Base-by-base conservation (phyloP, 176 grass and related monocot species). In the Dendrocalamus sinicus region DNA sequence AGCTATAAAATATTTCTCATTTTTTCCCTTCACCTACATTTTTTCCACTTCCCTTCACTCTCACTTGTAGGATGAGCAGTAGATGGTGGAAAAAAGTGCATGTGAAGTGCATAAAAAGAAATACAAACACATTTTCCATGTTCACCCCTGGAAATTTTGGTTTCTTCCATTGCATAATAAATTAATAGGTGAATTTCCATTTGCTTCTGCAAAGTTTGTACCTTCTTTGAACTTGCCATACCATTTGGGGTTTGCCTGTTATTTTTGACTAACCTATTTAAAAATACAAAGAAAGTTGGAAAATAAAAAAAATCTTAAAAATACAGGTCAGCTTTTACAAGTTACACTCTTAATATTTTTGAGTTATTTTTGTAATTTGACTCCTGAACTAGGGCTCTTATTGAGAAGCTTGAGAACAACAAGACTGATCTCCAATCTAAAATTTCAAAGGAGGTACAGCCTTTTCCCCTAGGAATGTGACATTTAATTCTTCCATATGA, bases 401-500 rank as follows among this genome's bases (percentile, higher is more conserved):
- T 94, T 90, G 86, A 92, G 81, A 94, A 85, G 76, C 94, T 96
- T 84, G 92, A 94, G 79, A 90, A 53, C 76, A 86, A 35, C 71
- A 99, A 96, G 79, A 84, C 78, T 73, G 90, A 99, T 84, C 90
- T 99, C 76, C 86, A 99, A 83, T 86, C 79, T 43, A 96, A 96
- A 94, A 82, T 96, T 84, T 69, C 81, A 60, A 92, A 94, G 58
- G 96, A 99, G 90, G 96, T 99, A 84, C 51, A 70, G 0, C 19
- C 51, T 70, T 87, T 84, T 81, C 59, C 82, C 63, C 35, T 39
- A 80, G 50, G 69, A 26, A 78, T 69, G 23, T 77, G 55, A 30
- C 17, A 85, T 86, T 11, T 69, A 73, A 84, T 83, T 51, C 16
- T 46, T 89, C 44, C 50, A 5, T 67, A 39, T 92, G 72, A 71